Base-by-base conservation (phyloP, 805 yeast species). In the Candida oleophila region DNA sequence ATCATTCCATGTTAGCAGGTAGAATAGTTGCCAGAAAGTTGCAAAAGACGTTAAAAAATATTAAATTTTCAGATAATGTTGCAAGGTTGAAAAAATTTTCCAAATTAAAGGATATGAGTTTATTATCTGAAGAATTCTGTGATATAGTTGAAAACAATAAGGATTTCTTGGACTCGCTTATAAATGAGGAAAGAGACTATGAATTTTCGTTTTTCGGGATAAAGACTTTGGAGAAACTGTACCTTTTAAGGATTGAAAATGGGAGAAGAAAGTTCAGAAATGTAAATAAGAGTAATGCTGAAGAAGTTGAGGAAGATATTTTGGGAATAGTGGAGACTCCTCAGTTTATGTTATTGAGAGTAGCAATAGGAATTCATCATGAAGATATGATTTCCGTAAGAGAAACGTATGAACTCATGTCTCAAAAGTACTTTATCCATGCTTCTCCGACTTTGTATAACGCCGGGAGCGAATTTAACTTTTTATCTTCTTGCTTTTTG, bases 371-470 rank as follows among this genome's bases (percentile, higher is more conserved):
- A 36, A 89, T 92, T 46, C 97, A 92, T 60, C 87, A 86, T 35
- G 68, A 69, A 39, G 79, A 87, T 61, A 67, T 89, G 19, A 77
- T 76, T 36, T 71, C 73, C 15, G 96, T 81, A 3, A 58, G 83
- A 11, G 96, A 91, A 66, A 89, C 97, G 11, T 92, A 91, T 66
- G 78, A 87, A 54, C 69, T 86, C 58, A 91, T 92, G 97, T 88
- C 96, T 3, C 72, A 76, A 57, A 87, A 86, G 65, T 87, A 83
- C 63, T 89, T 92, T 71, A 88, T 91, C 42, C 98, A 92, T 62
- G 97, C 96, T 3, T 88, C 97, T 5, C 98, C 99, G 9, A 92
- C 99, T 1, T 72, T 92, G 49, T 92, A 87, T 77, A 91, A 91
- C 59, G 88, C 97, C 1, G 98, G 97, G 43, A 89, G 96, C 22